Evolutionary conservation across 768 basidiomycete genomes (phyloP).

Genomic region (Polyporus arcularius): DNA sequence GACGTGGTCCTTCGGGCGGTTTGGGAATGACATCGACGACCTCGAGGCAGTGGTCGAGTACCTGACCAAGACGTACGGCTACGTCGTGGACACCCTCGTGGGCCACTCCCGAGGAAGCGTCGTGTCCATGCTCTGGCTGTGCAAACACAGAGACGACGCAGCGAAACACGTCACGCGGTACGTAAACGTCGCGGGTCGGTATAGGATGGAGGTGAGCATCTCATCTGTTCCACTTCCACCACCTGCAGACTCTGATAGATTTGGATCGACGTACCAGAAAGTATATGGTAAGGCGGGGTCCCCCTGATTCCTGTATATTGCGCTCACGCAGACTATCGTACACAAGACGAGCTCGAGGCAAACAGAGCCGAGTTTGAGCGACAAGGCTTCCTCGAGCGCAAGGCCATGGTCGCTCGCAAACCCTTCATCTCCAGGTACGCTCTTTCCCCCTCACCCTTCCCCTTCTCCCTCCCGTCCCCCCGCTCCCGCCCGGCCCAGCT

Average conservation of each 20-base stretch:
- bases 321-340: not conserved
- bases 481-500: not conserved
- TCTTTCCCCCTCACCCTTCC: not conserved
- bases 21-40: constrained; percentile 62
- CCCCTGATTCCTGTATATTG: too few relatives aligned
- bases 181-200: constrained; percentile 76
- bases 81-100: constrained; percentile 67
- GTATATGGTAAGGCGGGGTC: constrained; percentile 16
- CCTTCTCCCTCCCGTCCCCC: not conserved
- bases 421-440: constrained; percentile 37
- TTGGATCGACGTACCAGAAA: constrained; percentile 7
- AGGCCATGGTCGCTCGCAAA: constrained; percentile 65
- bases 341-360: constrained; percentile 12
- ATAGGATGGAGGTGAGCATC: constrained; percentile 71
- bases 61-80: constrained; percentile 60
- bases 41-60: constrained; percentile 64
- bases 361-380: constrained; percentile 41
- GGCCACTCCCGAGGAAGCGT: constrained; percentile 81
- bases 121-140: constrained; percentile 69
- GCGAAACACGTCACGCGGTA: constrained; percentile 58
- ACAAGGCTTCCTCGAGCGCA: constrained; percentile 65
- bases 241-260: not conserved
- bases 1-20: constrained; percentile 53
- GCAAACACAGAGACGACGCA: constrained; percentile 44
- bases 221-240: not conserved